Evolutionary conservation across 371 early-diverging fungal species (phyloP).

Genomic region (Dichotomocladium elegans): DNA sequence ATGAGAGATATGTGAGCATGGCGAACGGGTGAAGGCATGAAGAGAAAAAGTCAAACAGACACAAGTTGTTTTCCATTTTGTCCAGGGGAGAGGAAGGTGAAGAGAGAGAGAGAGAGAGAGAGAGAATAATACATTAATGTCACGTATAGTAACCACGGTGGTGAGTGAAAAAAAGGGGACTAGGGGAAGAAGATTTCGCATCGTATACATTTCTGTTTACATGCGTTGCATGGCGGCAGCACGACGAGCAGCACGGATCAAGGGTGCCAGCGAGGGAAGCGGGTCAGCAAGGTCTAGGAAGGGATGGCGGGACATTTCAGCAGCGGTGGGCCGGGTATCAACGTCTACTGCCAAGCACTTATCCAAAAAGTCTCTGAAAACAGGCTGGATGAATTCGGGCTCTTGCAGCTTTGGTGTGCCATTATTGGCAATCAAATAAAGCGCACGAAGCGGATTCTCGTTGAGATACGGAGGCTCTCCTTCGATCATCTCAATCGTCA

Average conservation of each 20-base stretch:
- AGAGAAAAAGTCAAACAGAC: too few relatives aligned
- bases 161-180: too few relatives aligned
- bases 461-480: conserved; percentile 95
- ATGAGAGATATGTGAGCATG: too few relatives aligned
- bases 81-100: background rate
- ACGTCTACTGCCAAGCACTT: conserved; percentile 84
- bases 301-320: conserved; percentile 82
- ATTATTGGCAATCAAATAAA: conserved; percentile 94
- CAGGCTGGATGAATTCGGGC: conserved; percentile 76
- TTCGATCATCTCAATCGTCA: conserved; percentile 92
- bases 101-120: background rate
- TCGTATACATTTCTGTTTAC: too few relatives aligned
- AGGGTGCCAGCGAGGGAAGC: conserved; percentile 78
- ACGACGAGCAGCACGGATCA: conserved; percentile 54
- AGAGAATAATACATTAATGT: background rate
- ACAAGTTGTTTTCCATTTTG: too few relatives aligned
- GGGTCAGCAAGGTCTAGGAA: conserved; percentile 88
- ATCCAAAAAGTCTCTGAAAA: conserved; percentile 82
- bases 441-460: conserved; percentile 87
- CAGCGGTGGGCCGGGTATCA: conserved; percentile 78
- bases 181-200: too few relatives aligned
- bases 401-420: conserved; percentile 92
- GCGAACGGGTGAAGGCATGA: too few relatives aligned
- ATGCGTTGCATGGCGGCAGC: conserved; percentile 14
- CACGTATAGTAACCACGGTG: background rate